Percentiles rank a stretch among this genome's conserved stretches.
Evolutionary conservation across 257 asterid species (phyloP).

Genomic region (Solanum tarapatanum): DNA sequence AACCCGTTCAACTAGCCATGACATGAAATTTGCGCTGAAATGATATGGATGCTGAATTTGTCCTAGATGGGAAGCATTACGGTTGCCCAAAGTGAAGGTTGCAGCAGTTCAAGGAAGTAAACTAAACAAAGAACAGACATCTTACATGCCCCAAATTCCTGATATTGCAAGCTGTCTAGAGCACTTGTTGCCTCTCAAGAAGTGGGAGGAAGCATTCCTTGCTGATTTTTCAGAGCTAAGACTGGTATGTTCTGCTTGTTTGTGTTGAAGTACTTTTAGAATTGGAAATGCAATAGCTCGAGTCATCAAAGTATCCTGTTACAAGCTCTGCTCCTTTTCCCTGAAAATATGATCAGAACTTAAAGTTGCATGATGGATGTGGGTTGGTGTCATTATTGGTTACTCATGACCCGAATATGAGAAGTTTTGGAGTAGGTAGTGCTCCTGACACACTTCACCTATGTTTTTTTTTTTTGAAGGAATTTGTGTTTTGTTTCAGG

Average conservation of each 20-base stretch:
- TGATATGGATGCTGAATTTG: not conserved
- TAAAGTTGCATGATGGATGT: not conserved
- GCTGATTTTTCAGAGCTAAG: conserved; percentile 74
- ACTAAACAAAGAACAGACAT: conserved; percentile 50
- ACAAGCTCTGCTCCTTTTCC: not conserved
- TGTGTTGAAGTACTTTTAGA: not conserved
- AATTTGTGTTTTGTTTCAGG: conserved; percentile 28
- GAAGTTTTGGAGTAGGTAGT: not conserved
- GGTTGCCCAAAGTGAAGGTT: conserved; percentile 64
- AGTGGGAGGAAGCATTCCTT: conserved; percentile 93
- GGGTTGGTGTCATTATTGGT: not conserved
- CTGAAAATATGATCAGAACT: not conserved
- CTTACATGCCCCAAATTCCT: conserved; percentile 91
- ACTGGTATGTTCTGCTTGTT: conserved; percentile 28
- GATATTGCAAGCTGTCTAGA: conserved; percentile 64
- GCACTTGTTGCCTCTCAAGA: conserved; percentile 66
- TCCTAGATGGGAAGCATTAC: conserved; percentile 79
- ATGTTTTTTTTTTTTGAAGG: not conserved
- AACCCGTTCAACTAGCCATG: not conserved
- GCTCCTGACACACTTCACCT: not conserved
- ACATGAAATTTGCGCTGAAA: not conserved
- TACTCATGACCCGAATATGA: not conserved
- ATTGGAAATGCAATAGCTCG: not conserved
- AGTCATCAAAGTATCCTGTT: not conserved
- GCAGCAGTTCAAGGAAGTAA: conserved; percentile 38